Conservation (phyloP, 2,329 filamentous ascomycete genomes). For the Sporothrix dimorphospora region DNA sequence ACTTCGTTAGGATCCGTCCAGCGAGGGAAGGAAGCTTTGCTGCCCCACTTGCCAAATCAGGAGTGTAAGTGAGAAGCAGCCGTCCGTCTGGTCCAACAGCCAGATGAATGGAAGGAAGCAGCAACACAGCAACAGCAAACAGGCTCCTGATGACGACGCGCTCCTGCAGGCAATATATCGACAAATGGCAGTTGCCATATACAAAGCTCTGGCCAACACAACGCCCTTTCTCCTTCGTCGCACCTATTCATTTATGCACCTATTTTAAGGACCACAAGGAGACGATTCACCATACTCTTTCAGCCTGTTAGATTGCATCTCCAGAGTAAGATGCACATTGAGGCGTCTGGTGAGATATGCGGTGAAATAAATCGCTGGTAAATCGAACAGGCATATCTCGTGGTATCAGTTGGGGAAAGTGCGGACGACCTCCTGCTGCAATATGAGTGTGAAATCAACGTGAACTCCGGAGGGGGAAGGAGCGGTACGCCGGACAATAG, state of each 20-base stretch:
- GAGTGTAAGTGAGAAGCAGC: conserved; percentile 20
- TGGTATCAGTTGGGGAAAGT: conserved; percentile 2
- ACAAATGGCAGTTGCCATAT: neutral
- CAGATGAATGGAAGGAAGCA: neutral
- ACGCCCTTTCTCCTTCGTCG: neutral
- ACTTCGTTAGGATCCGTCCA: neutral
- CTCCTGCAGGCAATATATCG: neutral
- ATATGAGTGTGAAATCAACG: neutral
- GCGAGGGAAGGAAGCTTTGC: neutral
- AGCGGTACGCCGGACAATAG: neutral
- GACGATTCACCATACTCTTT: neutral
- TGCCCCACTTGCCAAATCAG: conserved; percentile 24
- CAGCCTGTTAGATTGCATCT: neutral
- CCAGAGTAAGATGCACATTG: neutral
- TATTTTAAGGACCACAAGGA: neutral
- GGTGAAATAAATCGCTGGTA: no score
- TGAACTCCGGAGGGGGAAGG: neutral
- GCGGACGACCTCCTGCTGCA: neutral
- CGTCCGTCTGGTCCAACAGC: neutral
- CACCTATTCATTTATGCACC: neutral
- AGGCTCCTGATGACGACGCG: neutral
- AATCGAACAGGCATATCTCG: neutral
- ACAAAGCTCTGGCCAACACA: neutral
- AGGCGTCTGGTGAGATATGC: neutral
- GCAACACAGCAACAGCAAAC: neutral